These are phyloP conservation scores for Pseudogymnoascus sp. DNA, from an alignment of 2,329 filamentous ascomycete species.

Conservation along the genomic window DNA sequence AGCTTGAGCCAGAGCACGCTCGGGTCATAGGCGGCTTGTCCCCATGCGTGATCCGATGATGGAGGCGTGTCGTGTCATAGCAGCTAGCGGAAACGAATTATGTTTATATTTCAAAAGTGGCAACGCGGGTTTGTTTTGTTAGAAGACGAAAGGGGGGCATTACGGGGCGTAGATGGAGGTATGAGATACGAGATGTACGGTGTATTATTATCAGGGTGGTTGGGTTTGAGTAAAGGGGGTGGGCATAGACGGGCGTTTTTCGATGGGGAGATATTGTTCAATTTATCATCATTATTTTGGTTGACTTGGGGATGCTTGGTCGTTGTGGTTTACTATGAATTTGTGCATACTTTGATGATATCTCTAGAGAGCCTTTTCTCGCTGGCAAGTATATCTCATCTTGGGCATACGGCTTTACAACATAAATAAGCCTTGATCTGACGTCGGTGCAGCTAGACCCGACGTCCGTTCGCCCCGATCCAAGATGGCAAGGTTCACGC, in stretches of 20 bases:
- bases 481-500: not conserved
- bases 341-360: too few relatives aligned
- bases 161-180: not conserved
- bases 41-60: not conserved
- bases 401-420: too few relatives aligned
- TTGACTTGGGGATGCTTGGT: not conserved
- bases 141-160: not conserved
- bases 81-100: not conserved
- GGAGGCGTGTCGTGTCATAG: not conserved
- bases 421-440: not conserved
- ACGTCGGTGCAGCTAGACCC: not conserved
- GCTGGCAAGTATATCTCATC: too few relatives aligned
- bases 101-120: constrained; percentile 2
- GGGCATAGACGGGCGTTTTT: not conserved
- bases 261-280: not conserved
- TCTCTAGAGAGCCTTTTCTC: not conserved
- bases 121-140: not conserved
- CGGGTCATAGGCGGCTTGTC: not conserved
- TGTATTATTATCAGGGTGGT: not conserved
- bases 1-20: constrained; percentile 24
- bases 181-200: not conserved
- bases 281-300: not conserved
- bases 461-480: not conserved
- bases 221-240: not conserved
- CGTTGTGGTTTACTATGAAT: not conserved